Percentiles rank a stretch among this genome's conserved stretches.
phyloP scores from a whole-genome alignment of 1,284 basidiomycete genomes.

The Porodaedalea pini region DNA sequence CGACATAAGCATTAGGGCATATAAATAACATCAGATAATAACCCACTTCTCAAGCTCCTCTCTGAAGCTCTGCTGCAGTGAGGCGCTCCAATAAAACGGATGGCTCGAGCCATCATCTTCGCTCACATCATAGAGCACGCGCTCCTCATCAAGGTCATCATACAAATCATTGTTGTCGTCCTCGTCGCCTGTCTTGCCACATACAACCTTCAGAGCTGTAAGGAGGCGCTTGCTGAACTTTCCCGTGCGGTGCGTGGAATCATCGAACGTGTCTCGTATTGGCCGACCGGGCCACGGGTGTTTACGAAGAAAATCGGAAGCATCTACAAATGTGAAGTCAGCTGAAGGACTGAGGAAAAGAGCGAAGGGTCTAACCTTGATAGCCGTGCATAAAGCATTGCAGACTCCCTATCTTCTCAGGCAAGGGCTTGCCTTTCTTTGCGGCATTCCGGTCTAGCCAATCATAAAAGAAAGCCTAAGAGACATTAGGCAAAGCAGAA shows the following conservation, averaged over 20 bases:
- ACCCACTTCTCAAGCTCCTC: conserved; percentile 83
- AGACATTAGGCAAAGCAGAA: conserved; percentile 13
- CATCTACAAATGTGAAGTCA: conserved; percentile 48
- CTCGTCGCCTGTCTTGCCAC: conserved; percentile 73
- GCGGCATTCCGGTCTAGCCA: conserved; percentile 78
- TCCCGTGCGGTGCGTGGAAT: conserved; percentile 69
- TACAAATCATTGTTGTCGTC: conserved; percentile 63
- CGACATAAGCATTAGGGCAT: background rate
- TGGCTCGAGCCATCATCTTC: conserved; percentile 49
- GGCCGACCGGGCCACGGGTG: conserved; percentile 88
- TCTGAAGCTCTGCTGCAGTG: conserved; percentile 75
- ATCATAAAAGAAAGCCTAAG: conserved; percentile 82
- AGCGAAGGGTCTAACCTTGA: conserved; percentile 42
- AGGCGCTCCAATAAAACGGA: conserved; percentile 79
- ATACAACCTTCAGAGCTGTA: conserved; percentile 66
- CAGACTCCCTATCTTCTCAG: conserved; percentile 87
- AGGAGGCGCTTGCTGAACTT: conserved; percentile 61
- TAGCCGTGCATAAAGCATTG: conserved; percentile 87
- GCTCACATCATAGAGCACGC: conserved; percentile 59
- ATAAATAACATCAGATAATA: background rate
- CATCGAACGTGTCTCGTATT: conserved; percentile 80
- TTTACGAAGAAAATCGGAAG: conserved; percentile 80
- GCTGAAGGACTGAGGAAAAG: background rate
- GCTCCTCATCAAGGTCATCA: conserved; percentile 57
- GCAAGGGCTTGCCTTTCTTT: conserved; percentile 76